Evolutionary conservation across 148 eudicot genomes (phyloP).

Genomic region (Diospyros kaki): DNA sequence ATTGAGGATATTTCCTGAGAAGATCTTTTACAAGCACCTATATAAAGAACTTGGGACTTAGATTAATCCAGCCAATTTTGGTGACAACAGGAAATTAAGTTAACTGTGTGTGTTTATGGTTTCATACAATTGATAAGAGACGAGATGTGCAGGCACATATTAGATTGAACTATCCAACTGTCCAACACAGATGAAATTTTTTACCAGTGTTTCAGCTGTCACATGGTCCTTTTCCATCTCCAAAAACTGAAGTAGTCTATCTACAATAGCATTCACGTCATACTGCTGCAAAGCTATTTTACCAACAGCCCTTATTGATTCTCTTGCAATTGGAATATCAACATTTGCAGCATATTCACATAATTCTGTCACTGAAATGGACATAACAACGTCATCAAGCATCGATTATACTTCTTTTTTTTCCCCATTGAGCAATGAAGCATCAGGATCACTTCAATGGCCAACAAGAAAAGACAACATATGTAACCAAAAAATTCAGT

Average conservation of each 20-base stretch:
- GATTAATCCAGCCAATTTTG: neutral
- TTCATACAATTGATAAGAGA: neutral
- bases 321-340: slow-evolving; percentile 93
- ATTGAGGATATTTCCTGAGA: slow-evolving; percentile 97
- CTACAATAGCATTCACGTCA: slow-evolving; percentile 99
- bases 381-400: slow-evolving; percentile 18
- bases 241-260: slow-evolving; percentile 95
- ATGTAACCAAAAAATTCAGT: neutral
- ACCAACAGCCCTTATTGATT: slow-evolving; percentile 98
- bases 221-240: slow-evolving; percentile 99
- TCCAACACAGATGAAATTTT: slow-evolving; percentile 8
- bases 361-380: slow-evolving; percentile 83
- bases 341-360: slow-evolving; percentile 99
- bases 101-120: neutral
- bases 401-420: too few species aligned
- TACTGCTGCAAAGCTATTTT: slow-evolving; percentile 98
- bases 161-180: neutral
- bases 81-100: neutral
- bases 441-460: slow-evolving; percentile 17
- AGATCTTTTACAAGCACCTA: slow-evolving; percentile 98
- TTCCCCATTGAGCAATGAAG: too few species aligned
- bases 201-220: slow-evolving; percentile 98
- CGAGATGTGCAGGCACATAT: neutral
- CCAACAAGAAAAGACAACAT: neutral
- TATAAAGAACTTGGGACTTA: slow-evolving; percentile 13